These are phyloP conservation scores for Taphrina deformans DNA, from an alignment of 1,139 yeast species.

Conservation along the genomic window DNA sequence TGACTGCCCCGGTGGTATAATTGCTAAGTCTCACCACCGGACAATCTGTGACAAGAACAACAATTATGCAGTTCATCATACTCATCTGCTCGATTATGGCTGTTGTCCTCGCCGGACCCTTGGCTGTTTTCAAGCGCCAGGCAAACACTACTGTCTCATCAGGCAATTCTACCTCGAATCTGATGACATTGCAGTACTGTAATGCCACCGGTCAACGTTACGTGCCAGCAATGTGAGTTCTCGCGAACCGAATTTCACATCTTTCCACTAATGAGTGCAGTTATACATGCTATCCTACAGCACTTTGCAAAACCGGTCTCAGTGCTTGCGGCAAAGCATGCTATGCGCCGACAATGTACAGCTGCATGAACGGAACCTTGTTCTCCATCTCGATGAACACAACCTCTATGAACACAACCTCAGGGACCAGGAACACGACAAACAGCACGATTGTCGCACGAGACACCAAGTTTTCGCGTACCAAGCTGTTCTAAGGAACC, in stretches of 20 bases:
- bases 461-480: not conserved
- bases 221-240: conserved; percentile 3
- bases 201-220: conserved; percentile 12
- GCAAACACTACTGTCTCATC: not conserved
- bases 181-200: conserved; percentile 12
- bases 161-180: not conserved
- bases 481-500: not conserved
- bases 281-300: conserved; percentile 13
- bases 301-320: not conserved
- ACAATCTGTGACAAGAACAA: too few species aligned
- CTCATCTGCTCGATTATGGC: not conserved
- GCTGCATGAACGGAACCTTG: conserved; percentile 2
- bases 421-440: not conserved
- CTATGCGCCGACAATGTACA: conserved; percentile 10
- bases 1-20: not conserved
- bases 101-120: not conserved
- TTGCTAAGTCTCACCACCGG: not conserved
- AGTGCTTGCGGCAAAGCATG: conserved; percentile 14
- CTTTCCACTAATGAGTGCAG: not conserved
- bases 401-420: conserved; percentile 11
- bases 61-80: not conserved
- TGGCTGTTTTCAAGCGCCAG: not conserved
- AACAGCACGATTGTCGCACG: not conserved
- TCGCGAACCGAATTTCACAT: too few species aligned
- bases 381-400: conserved; percentile 9